A percentile compares a stretch with the other conserved stretches of the same genome.
phyloP scores from a whole-genome alignment of 768 basidiomycete genomes.

The Suillus alpinus region DNA sequence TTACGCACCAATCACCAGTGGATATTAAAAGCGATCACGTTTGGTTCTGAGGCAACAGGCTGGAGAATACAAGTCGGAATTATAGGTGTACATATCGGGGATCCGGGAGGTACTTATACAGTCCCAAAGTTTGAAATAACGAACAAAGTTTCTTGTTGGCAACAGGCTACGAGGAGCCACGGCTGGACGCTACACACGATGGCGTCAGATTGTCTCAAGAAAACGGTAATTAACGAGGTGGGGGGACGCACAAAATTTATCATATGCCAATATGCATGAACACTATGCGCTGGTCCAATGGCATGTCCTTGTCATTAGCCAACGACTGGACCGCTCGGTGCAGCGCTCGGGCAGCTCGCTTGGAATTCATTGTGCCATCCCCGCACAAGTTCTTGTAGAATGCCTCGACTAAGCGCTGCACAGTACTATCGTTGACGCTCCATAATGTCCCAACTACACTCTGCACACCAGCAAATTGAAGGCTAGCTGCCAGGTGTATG shows the following conservation, averaged over 20 bases:
- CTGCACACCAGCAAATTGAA: conserved; percentile 17
- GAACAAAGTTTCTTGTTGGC: not conserved
- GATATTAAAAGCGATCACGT: not conserved
- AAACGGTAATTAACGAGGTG: not conserved
- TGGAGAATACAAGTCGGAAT: not conserved
- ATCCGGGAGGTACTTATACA: not conserved
- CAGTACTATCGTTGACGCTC: conserved; percentile 7
- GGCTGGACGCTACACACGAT: not conserved
- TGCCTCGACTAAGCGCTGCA: not conserved
- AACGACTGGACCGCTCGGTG: not conserved
- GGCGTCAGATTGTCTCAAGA: not conserved
- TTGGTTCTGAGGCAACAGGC: not conserved
- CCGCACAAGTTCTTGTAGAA: conserved; percentile 4
- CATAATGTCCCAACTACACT: conserved; percentile 24
- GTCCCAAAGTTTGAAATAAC: not conserved
- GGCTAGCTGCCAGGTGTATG: conserved; percentile 21
- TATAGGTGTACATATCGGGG: not conserved
- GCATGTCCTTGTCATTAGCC: not conserved
- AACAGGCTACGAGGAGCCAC: not conserved
- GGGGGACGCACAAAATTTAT: not conserved
- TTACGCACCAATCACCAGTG: not conserved
- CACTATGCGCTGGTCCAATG: conserved; percentile 3
- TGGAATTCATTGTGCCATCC: conserved; percentile 1
- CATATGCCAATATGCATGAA: conserved; percentile 8
- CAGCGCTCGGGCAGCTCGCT: conserved; percentile 5